A percentile compares a stretch with the other conserved stretches of the same genome.
These are phyloP conservation scores for Solanum etuberosum DNA, from an alignment of 257 asterid genomes.

Conservation along the genomic window DNA sequence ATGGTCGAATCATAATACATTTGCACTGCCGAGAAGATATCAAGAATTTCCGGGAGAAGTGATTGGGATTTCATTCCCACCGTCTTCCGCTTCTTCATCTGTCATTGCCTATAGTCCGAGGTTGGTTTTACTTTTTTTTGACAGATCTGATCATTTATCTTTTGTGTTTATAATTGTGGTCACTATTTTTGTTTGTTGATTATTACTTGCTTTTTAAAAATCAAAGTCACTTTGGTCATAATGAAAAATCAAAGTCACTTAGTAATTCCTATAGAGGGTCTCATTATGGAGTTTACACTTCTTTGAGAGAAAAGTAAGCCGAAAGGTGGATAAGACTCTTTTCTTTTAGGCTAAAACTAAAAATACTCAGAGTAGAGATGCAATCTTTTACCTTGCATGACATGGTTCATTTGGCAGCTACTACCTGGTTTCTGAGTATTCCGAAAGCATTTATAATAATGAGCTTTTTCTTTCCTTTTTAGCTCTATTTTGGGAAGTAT, in stretches of 20 bases:
- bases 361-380: neutral
- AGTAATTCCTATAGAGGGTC: neutral
- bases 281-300: neutral
- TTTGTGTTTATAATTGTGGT: neutral
- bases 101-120: conserved; percentile 87
- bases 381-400: neutral
- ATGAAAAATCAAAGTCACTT: neutral
- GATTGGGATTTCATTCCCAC: conserved; percentile 82
- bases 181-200: neutral
- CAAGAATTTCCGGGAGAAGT: conserved; percentile 99
- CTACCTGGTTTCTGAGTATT: neutral
- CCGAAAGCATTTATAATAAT: neutral
- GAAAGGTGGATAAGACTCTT: neutral
- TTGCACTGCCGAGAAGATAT: conserved; percentile 70
- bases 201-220: neutral
- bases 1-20: conserved; percentile 76
- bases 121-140: conserved; percentile 14
- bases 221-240: neutral
- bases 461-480: neutral
- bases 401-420: neutral
- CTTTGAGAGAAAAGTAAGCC: neutral
- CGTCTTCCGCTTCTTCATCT: conserved; percentile 60
- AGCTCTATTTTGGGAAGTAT: neutral
- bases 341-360: neutral
- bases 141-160: neutral